Base-by-base conservation (phyloP, 2,329 filamentous ascomycete genomes). In the Trichoderma arundinaceum region DNA sequence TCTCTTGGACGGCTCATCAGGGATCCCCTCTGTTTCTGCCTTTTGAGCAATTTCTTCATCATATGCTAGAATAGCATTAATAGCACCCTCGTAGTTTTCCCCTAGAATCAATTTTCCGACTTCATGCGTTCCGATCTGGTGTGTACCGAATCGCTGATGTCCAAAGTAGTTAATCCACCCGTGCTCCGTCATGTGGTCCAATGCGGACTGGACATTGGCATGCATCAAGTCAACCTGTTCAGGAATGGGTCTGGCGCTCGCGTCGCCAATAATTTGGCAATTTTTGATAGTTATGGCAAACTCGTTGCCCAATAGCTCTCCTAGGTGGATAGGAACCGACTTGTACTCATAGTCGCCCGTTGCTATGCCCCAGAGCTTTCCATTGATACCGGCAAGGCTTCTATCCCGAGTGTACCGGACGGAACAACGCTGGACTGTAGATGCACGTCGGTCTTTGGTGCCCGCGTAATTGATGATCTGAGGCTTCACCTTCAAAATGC, bases 111-210 rank as follows among this genome's bases (percentile, higher is more conserved):
- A 89, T 74, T 90, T 87, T 56, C 95, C 95, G 57, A 97, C 82
- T 46, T 89, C 85, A 73, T 98, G 92, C 0, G 95, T 99, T 39
- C 93, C 91, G 12, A 92, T 90, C 33, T 88, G 82, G 77, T 95
- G 94, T 0, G 93, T 94, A 33, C 95, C 95, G 72, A 99, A 99
- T 28, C 95, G 89, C 79, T 99, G 95, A n/a, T 98, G 87, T 8
- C 95, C 95, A 74, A 94, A 99, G 80, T 98, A 99, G 79, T 99
- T 99, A 78, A 99, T 89, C 82, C 96, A 99, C 2, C 95, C 95
- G 51, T 89, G 85, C 49, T 87, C 79, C 63, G 84, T 82, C 70
- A 98, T 86, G 68, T 89, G 86, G 48, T 84, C 80, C 58, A 97
- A 80, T 1, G 92, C 83, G 13, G 83, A 76, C 64, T 82, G 82